phyloP scores from a whole-genome alignment of 2,329 filamentous ascomycete species.

The Fusarium heterosporum region DNA sequence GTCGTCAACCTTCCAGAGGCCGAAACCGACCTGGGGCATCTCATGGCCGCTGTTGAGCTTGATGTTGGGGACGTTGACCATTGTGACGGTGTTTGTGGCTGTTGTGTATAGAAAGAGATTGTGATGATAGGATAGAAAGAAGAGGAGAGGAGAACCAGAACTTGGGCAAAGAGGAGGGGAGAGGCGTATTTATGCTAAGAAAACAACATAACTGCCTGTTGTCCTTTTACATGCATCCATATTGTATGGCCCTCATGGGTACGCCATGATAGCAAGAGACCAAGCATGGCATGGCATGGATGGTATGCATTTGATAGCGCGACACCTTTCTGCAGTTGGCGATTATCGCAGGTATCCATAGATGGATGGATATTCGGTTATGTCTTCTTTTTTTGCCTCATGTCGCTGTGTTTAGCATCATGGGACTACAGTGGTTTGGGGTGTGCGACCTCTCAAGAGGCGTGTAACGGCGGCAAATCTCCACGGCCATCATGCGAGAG shows the following conservation, averaged over 20 bases:
- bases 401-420: constrained; percentile 31
- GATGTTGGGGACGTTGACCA: constrained; percentile 58
- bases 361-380: not conserved
- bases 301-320: constrained; percentile 35
- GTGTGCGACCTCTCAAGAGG: constrained; percentile 18
- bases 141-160: constrained; percentile 15
- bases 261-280: constrained; percentile 27
- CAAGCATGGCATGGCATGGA: constrained; percentile 14
- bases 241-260: constrained; percentile 38
- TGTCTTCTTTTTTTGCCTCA: constrained; percentile 2
- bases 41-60: constrained; percentile 74
- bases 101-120: constrained; percentile 13
- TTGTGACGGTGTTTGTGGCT: constrained; percentile 42
- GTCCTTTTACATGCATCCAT: not conserved
- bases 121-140: constrained; percentile 6
- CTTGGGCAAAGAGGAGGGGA: constrained; percentile 24
- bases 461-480: constrained; percentile 32
- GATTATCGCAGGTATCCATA: not conserved
- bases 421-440: constrained; percentile 23
- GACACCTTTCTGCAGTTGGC: constrained; percentile 33
- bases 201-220: constrained; percentile 21
- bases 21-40: constrained; percentile 82
- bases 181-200: constrained; percentile 38
- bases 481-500: constrained; percentile 17
- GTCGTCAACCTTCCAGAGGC: constrained; percentile 86